These are phyloP conservation scores for Fusarium zealandicum DNA, from an alignment of 2,329 filamentous ascomycete species.

Conservation along the genomic window DNA sequence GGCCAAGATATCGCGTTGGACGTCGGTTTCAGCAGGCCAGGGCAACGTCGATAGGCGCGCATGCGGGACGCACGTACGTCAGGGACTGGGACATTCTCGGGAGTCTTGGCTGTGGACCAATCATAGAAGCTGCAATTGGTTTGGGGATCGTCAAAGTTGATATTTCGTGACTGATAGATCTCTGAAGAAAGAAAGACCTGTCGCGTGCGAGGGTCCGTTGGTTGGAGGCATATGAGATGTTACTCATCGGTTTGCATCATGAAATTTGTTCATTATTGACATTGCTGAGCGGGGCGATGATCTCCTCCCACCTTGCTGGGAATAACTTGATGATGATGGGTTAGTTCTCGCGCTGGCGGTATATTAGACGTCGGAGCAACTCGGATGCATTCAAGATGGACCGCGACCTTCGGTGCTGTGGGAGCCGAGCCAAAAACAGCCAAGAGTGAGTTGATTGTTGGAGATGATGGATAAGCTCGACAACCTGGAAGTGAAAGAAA, in stretches of 20 bases:
- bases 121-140: conserved; percentile 33
- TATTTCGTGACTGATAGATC: conserved; percentile 22
- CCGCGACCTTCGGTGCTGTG: not conserved
- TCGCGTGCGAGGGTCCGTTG: conserved; percentile 10
- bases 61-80: conserved; percentile 25
- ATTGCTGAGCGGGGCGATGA: conserved; percentile 11
- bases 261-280: conserved; percentile 21
- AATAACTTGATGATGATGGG: conserved; percentile 34
- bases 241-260: conserved; percentile 29
- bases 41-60: conserved; percentile 26
- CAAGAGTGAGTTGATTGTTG: conserved; percentile 18
- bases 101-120: conserved; percentile 25
- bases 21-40: conserved; percentile 17
- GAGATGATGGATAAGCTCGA: too few relatives aligned
- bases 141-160: conserved; percentile 19
- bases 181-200: not conserved
- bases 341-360: conserved; percentile 12
- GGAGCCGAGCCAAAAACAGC: conserved; percentile 18
- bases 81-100: conserved; percentile 34
- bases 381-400: conserved; percentile 18
- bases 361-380: conserved; percentile 29
- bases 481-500: too few relatives aligned
- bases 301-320: conserved; percentile 28
- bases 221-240: not conserved
- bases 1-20: conserved; percentile 29